Evolutionary conservation across 2,329 filamentous ascomycete species (phyloP), one percentile per base, ranked within the genome.

Genomic region (Diatrype stigma): DNA sequence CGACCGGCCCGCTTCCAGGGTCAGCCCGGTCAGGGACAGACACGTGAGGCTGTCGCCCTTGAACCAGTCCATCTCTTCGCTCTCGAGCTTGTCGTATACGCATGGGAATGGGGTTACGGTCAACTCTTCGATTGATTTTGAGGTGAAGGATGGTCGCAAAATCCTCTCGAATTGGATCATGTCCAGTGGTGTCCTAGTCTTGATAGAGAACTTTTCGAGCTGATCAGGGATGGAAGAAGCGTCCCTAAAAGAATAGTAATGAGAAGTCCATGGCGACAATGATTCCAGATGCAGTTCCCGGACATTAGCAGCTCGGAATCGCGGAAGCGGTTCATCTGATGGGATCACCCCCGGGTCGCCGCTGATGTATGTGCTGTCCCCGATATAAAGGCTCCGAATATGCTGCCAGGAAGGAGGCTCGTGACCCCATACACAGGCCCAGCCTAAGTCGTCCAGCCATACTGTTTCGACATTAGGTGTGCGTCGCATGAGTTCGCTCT

Each of bases 11-110:
- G 45, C 50, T 1, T 51, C 86, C 1, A 85, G 84, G 0, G 84
- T 85, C 11, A 89, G 70, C 2, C 86, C 87, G 28, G 56, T 53
- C 16, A 66, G 8, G 23, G 51, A 55, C 11, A 67, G 54, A 34
- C 57, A 59, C 5, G 45, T 58, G 32, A 67, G 44, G n/a, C 50
- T 48, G 1, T 58, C 35, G 50, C 62, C 62, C 32, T 17, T 54
- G 42, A 66, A 46, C 63, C 62, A 67, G 38, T 46, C 42, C 17
- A 52, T 51, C 6, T 45, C 22, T 12, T 28, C 16, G 19, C 22
- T 7, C 4, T 28, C 6, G 16, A 37, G 8, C 38, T 51, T 34
- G 38, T 55, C 44, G 3, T 19, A 23, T 10, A 17, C 8, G 4
- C 32, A 46, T 11, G 55, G 52, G 26, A 61, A 53, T 11, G 52